These are phyloP conservation scores for Strigomonas oncopelti DNA, from an alignment of 208 protist species.

Conservation along the genomic window DNA sequence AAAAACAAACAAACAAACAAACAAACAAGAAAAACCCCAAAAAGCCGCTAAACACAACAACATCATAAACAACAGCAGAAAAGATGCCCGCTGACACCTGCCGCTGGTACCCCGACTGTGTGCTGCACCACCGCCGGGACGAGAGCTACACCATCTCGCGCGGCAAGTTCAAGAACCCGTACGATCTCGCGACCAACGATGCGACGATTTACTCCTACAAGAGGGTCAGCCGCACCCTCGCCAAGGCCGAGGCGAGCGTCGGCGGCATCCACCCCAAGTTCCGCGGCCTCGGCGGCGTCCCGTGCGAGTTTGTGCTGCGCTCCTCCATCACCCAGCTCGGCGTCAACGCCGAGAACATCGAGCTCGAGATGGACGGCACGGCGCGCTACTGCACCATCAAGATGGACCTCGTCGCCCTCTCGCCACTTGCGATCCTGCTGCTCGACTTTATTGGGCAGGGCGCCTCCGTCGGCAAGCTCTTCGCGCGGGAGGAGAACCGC, in stretches of 20 bases:
- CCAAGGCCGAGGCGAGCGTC: slow-evolving; percentile 40
- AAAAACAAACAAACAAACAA: not conserved
- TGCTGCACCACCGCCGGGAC: slow-evolving; percentile 47
- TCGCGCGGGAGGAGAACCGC: slow-evolving; percentile 70
- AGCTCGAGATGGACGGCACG: slow-evolving; percentile 49
- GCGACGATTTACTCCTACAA: slow-evolving; percentile 38
- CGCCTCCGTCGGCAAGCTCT: slow-evolving; percentile 85
- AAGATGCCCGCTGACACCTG: slow-evolving; percentile 51
- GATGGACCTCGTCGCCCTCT: slow-evolving; percentile 69
- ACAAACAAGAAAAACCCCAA: not conserved
- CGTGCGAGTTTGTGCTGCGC: slow-evolving; percentile 78
- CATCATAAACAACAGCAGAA: not conserved
- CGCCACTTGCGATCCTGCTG: slow-evolving; percentile 78
- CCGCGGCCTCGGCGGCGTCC: slow-evolving; percentile 62
- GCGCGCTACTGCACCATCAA: slow-evolving; percentile 33
- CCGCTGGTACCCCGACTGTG: slow-evolving; percentile 83
- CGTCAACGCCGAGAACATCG: slow-evolving; percentile 70
- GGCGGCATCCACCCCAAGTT: slow-evolving; percentile 70
- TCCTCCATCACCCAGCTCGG: slow-evolving; percentile 88
- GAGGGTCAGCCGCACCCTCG: slow-evolving; percentile 26
- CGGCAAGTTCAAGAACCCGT: slow-evolving; percentile 66
- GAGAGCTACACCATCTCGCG: slow-evolving; percentile 68
- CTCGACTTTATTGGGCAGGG: slow-evolving; percentile 80
- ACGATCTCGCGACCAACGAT: slow-evolving; percentile 77
- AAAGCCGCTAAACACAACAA: not conserved